Evolutionary conservation across 306 rosid species (phyloP), one percentile per base, ranked within the genome.

Genomic region (Cicer judaicum): DNA sequence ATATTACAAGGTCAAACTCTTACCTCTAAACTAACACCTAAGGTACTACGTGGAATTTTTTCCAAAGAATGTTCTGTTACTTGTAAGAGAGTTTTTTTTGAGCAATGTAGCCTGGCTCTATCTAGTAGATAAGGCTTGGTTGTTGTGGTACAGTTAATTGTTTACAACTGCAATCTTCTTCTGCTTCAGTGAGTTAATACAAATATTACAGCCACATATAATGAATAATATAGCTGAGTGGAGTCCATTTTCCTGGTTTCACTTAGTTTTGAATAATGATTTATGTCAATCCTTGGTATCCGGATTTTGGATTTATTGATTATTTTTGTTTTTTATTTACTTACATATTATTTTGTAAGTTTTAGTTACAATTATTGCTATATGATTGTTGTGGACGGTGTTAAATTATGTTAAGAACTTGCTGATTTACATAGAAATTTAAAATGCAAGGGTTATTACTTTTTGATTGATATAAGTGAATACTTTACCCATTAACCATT

Each of bases 261-360:
- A 18, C 9, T 18, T 21, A 43, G 72, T 64, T 72, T 74, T 75
- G 73, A 69, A 53, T 62, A 36, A 24, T 61, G 46, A 38, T 78
- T 52, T 60, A 41, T 73, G 62, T 36, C 57, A 47, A 21, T 55
- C 55, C 52, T 10, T 39, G 10, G 36, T 69, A 42, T 48, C 4
- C 5, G 56, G 39, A 19, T 48, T 74, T 13, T 14, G 44, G 21
- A 48, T 57, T 57, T 36, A 18, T 77, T 68, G 75, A 55, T 43
- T 50, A 21, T 56, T 76, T 34, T 34, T 34, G 36, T 9, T 59
- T 56, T 65, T 62, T 67, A 54, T 34, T 42, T 63, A 15, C 42
- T 24, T 59, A 10, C 6, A 29, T 29, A 57, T 57, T 24, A 21
- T 56, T 21, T 59, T 12, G 39, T 11, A 59, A 59, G 15, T 12